Percentiles rank a stretch among this genome's conserved stretches.
phyloP scores from a whole-genome alignment of 1,284 basidiomycete genomes.

The Rhodotorula sp. region DNA sequence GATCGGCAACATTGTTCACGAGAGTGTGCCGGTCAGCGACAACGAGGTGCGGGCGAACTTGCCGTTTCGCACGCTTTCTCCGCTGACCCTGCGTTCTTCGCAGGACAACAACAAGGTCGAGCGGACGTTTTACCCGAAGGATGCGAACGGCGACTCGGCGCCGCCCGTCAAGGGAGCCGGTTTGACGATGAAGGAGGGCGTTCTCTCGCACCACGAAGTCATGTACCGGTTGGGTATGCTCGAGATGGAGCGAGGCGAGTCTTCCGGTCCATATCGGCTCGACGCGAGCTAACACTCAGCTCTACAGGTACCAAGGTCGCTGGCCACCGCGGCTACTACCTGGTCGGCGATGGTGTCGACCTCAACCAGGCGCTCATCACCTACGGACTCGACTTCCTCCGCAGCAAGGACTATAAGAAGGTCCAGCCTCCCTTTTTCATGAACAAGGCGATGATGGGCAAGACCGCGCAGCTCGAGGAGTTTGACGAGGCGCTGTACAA shows the following conservation, averaged over 20 bases:
- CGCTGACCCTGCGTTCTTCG: constrained; percentile 35
- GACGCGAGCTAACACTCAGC: background rate
- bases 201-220: constrained; percentile 96
- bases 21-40: constrained; percentile 76
- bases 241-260: constrained; percentile 86
- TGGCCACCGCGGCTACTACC: constrained; percentile 94
- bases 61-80: constrained; percentile 4
- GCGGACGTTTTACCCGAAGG: constrained; percentile 82
- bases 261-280: no score
- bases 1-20: constrained; percentile 91
- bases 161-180: constrained; percentile 50
- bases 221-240: constrained; percentile 88
- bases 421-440: constrained; percentile 98
- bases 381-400: constrained; percentile 91
- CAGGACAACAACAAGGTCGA: constrained; percentile 82
- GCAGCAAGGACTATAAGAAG: constrained; percentile 81
- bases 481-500: constrained; percentile 99
- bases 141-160: constrained; percentile 56
- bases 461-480: constrained; percentile 95
- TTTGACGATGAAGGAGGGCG: constrained; percentile 63
- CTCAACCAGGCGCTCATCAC: constrained; percentile 95
- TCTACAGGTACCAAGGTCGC: constrained; percentile 77
- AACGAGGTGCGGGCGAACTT: constrained; percentile 66
- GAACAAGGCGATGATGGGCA: constrained; percentile 95
- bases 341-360: constrained; percentile 92